Evolutionary conservation across 495 filamentous ascomycete genomes (phyloP).

Genomic region (Neurospora sp.): DNA sequence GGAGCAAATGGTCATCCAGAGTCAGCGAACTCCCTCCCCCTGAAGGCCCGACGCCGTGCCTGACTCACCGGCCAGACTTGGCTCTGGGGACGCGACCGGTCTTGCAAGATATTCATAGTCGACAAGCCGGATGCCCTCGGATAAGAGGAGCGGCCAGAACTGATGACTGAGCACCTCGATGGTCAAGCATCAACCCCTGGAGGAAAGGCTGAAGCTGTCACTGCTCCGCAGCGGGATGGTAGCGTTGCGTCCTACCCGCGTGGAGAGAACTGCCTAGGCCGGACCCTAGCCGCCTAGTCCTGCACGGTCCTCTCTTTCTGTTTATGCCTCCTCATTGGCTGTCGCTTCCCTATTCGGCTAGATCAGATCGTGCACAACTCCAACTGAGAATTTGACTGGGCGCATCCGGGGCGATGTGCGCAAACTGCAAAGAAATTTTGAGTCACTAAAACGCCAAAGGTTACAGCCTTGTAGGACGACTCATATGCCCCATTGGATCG

Average conservation of each 20-base stretch:
- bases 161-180: background rate
- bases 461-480: background rate
- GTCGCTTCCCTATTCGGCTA: accelerated
- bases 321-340: background rate
- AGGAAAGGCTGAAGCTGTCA: background rate
- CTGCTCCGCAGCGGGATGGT: background rate
- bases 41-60: no score
- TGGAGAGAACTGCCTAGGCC: background rate
- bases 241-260: background rate
- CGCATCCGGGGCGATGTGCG: background rate
- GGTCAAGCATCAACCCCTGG: background rate
- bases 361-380: background rate
- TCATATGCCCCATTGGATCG: background rate
- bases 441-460: background rate
- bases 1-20: no score
- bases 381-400: background rate
- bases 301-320: background rate
- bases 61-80: no score
- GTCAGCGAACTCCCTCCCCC: no score
- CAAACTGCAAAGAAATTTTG: background rate
- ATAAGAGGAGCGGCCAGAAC: background rate
- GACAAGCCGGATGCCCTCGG: no score
- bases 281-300: background rate
- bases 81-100: no score
- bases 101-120: no score